Evolutionary conservation across 768 basidiomycete species (phyloP), one percentile per base, ranked within the genome.

Genomic region (Dacryopinax spathularia): DNA sequence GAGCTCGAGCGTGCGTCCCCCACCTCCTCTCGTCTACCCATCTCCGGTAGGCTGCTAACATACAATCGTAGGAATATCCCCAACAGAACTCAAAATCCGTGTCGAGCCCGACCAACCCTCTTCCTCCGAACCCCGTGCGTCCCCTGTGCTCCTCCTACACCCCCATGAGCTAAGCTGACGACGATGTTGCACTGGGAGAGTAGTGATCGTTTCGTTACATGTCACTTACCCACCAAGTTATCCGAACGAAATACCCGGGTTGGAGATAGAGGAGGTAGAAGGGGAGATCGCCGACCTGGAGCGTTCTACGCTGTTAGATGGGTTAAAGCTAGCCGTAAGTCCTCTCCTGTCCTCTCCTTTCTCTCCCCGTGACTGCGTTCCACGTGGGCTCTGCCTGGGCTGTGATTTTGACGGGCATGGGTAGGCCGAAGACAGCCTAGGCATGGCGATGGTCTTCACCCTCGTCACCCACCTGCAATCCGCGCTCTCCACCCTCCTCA

Each of bases 391-490:
- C 33, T 65, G 61, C 44, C 63, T 16, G 43, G 9, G 39, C 41
- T 37, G 34, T 33, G 16, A 31, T 22, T 15, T 10, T 34, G 34
- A n/a, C 36, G 20, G 34, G 61, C 60, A 61, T 13, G 20, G 63
- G 62, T 64, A 89, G 87, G 89, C 88, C 63, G 82, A 87, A 70
- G 91, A 93, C 71, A 92, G 89, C 72, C 70, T 91, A 22, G 91
- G 91, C 41, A 94, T 94, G 87, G 93, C 96, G 1, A 97, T 98
- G 93, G 94, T 93, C 18, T 99, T 96, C 72, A 92, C 95, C 0
- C 79, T 99, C 18, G 86, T 92, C 12, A 87, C 89, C 0, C 86
- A 88, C 69, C 80, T 96, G 44, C 80, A 88, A 67, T 93, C 97
- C 73, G 79, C 83, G 60, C 76, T 97, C 16, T 81, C 85, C 3